A percentile compares a stretch with the other conserved stretches of the same genome.
phyloP scores from a whole-genome alignment of 1,284 basidiomycete species.

The Wolfiporia cocos region DNA sequence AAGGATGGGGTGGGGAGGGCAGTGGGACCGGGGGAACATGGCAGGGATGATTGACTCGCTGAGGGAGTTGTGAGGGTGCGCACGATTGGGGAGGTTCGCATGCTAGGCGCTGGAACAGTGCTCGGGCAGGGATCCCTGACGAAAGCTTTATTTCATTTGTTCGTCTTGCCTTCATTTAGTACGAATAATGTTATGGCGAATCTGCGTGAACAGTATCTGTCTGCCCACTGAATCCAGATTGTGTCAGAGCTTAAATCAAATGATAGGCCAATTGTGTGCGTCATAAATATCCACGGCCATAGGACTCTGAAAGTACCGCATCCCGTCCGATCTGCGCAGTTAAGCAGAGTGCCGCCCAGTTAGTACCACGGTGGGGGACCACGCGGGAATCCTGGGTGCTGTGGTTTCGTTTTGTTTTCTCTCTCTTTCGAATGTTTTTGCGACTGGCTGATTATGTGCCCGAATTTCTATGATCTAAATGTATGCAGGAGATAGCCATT shows the following conservation, averaged over 20 bases:
- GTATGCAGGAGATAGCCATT: too few relatives aligned
- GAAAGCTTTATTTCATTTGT: too few relatives aligned
- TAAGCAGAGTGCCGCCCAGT: conserved; percentile 68
- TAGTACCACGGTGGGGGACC: conserved; percentile 8
- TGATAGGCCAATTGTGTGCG: too few relatives aligned
- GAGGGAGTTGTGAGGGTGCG: conserved; percentile 13
- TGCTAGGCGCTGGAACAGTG: neutral
- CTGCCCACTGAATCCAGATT: too few relatives aligned
- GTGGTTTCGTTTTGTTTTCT: too few relatives aligned
- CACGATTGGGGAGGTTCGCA: conserved; percentile 3
- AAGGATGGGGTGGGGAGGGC: conserved; percentile 26
- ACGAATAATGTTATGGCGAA: too few relatives aligned
- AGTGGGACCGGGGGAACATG: conserved; percentile 20
- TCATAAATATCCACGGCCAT: conserved; percentile 71
- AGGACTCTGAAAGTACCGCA: conserved; percentile 77
- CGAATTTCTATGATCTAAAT: too few relatives aligned
- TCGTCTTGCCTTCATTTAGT: too few relatives aligned
- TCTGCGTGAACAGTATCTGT: too few relatives aligned
- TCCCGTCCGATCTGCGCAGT: conserved; percentile 79
- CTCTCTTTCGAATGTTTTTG: too few relatives aligned
- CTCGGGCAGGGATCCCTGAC: conserved; percentile 1
- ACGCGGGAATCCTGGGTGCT: conserved; percentile 7
- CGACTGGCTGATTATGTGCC: too few relatives aligned
- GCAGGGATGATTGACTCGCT: conserved; percentile 16
- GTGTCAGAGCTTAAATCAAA: too few relatives aligned